These are phyloP conservation scores for Plasmodium yoelii DNA, from an alignment of 169 alveolate species.

Conservation along the genomic window DNA sequence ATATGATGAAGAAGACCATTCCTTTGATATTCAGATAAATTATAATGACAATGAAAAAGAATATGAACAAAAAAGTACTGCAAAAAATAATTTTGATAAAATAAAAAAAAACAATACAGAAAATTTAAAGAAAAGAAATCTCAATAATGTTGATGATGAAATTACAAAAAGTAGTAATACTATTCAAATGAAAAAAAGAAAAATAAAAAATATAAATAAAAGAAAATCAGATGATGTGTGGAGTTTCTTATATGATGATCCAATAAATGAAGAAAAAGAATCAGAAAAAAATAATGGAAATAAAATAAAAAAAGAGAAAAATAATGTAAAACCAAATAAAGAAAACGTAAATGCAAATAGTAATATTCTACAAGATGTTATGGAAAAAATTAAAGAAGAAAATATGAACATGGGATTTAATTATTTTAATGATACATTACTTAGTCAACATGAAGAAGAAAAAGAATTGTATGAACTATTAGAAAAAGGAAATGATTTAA, in stretches of 20 bases:
- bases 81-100: background rate
- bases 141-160: background rate
- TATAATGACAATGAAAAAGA: conserved; percentile 26
- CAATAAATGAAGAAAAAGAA: background rate
- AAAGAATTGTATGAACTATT: conserved; percentile 63
- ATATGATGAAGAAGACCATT: conserved; percentile 36
- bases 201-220: conserved; percentile 50
- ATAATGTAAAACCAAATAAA: background rate
- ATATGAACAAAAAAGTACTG: background rate
- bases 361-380: conserved; percentile 51
- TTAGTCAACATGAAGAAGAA: conserved; percentile 58
- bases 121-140: background rate
- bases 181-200: conserved; percentile 32
- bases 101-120: conserved; percentile 1
- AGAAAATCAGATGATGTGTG: conserved; percentile 65
- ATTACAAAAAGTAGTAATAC: background rate
- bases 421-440: conserved; percentile 24
- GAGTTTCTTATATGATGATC: conserved; percentile 47
- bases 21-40: conserved; percentile 27
- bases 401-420: conserved; percentile 27
- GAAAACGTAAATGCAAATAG: background rate
- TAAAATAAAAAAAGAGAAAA: background rate
- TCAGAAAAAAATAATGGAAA: background rate
- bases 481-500: conserved; percentile 41
- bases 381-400: conserved; percentile 53